Conservation (phyloP, 768 basidiomycete species). For the Termitomyces sp. region DNA sequence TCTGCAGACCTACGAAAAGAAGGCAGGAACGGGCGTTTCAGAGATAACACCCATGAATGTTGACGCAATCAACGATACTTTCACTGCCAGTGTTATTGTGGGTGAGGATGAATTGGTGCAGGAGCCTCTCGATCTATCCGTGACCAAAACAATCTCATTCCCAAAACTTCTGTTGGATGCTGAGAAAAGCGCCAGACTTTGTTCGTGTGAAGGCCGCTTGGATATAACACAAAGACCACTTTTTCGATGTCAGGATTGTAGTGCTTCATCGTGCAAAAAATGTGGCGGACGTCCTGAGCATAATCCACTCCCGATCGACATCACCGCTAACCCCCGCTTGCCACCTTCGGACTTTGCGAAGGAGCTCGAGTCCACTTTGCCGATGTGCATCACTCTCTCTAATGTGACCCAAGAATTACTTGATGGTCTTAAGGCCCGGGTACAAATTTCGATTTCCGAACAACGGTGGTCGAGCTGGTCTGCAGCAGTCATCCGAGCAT, state of each 20-base stretch:
- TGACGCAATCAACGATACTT: constrained; percentile 25
- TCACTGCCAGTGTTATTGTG: constrained; percentile 49
- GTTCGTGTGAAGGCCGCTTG: constrained; percentile 86
- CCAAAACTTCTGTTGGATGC: constrained; percentile 60
- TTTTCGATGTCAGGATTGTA: constrained; percentile 72
- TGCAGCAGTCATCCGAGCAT: constrained; percentile 58
- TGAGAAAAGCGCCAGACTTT: constrained; percentile 70
- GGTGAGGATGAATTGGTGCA: constrained; percentile 68
- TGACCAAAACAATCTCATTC: constrained; percentile 44
- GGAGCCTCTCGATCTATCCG: constrained; percentile 67
- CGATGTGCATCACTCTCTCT: constrained; percentile 76
- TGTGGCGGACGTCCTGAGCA: constrained; percentile 93
- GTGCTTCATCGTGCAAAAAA: constrained; percentile 73
- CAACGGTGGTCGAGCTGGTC: constrained; percentile 70
- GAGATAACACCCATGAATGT: constrained; percentile 46
- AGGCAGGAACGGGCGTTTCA: constrained; percentile 34
- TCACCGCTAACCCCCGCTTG: constrained; percentile 52
- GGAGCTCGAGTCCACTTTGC: constrained; percentile 73
- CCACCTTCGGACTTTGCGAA: constrained; percentile 73
- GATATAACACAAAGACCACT: constrained; percentile 68
- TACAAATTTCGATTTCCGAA: constrained; percentile 40
- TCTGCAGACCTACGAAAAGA: constrained; percentile 64
- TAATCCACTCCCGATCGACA: constrained; percentile 56
- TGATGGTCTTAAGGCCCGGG: constrained; percentile 39
- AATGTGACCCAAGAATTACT: constrained; percentile 50